Conservation (phyloP, 2,329 filamentous ascomycete genomes). For the Fusarium sp. region DNA sequence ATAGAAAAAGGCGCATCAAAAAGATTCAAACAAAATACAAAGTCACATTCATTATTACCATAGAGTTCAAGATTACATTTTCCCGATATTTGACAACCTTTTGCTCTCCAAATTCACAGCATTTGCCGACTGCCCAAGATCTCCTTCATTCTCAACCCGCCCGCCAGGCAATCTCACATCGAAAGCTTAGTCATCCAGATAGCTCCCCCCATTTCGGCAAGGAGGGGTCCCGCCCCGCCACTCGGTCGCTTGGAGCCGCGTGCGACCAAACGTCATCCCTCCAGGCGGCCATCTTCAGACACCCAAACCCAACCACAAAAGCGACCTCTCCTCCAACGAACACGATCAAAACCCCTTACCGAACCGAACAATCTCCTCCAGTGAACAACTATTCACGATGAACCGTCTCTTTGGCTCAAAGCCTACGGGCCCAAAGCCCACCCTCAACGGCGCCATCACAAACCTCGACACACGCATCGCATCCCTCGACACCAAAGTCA, state of each 20-base stretch:
- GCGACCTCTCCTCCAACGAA: neutral
- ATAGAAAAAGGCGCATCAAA: neutral
- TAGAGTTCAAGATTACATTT: neutral
- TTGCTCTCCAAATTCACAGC: neutral
- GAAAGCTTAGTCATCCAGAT: neutral
- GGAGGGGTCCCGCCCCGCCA: conserved; percentile 21
- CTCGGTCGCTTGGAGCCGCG: conserved; percentile 25
- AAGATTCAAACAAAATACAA: neutral
- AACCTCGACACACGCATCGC: conserved; percentile 87
- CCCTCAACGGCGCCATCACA: conserved; percentile 79
- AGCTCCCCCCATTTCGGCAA: conserved; percentile 6
- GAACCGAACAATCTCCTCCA: neutral
- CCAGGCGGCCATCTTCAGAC: conserved; percentile 35
- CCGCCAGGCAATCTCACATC: neutral
- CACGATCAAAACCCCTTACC: neutral
- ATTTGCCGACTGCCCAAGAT: neutral
- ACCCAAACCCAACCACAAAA: conserved; percentile 2
- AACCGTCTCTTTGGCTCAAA: conserved; percentile 95
- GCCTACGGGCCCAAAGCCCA: conserved; percentile 86
- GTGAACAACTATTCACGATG: conserved; percentile 63
- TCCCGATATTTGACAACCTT: neutral
- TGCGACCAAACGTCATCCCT: conserved; percentile 41
- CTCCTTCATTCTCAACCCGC: neutral
- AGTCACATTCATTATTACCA: neutral
- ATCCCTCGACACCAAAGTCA: conserved; percentile 91